Evolutionary conservation across 208 protist species (phyloP), one percentile per base, ranked within the genome.

Genomic region (Acanthamoeba comandoni): DNA sequence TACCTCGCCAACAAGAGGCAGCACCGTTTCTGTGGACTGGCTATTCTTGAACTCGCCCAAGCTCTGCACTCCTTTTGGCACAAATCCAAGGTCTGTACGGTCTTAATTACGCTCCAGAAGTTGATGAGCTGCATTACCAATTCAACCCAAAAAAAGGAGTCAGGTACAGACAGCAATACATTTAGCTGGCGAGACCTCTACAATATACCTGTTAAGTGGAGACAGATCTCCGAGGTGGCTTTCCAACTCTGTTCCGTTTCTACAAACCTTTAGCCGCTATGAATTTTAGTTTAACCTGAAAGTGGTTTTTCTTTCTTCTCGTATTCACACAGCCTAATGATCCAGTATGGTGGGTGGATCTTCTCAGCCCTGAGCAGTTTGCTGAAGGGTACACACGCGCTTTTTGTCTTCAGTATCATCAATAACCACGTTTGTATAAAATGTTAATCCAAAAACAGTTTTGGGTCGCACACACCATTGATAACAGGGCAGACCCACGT

Each of bases 271-370:
- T n/a, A n/a, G n/a, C n/a, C n/a, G n/a, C n/a, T n/a, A n/a, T n/a
- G n/a, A 62, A 62, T n/a, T 19, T 62, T 62, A 62, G 19, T 62
- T 62, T 62, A 62, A n/a, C n/a, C n/a, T n/a, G n/a, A n/a, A n/a
- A n/a, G n/a, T n/a, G n/a, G n/a, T 75, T 24, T 62, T 75, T 75
- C 17, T 75, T 75, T 75, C 17, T 75, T 75, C 17, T 75, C 26
- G 17, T 82, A 17, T 75, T 91, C 12, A 84, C 90, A 5, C 17
- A 92, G 52, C 93, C 93, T 53, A 95, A 95, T 55, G 93, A 95
- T 75, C 90, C 93, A 5, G 94, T 96, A 9, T 96, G 92, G 92
- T 96, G 94, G 94, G 92, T 96, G 7, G 94, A 96, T 73, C 31
- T 93, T 15, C 94, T 96, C 15, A 95, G 71, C 55, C 26, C 65